A percentile compares a stretch with the other conserved stretches of the same genome.
Evolutionary conservation across 805 yeast genomes (phyloP).

Genomic region (Metschnikowia gruessii): DNA sequence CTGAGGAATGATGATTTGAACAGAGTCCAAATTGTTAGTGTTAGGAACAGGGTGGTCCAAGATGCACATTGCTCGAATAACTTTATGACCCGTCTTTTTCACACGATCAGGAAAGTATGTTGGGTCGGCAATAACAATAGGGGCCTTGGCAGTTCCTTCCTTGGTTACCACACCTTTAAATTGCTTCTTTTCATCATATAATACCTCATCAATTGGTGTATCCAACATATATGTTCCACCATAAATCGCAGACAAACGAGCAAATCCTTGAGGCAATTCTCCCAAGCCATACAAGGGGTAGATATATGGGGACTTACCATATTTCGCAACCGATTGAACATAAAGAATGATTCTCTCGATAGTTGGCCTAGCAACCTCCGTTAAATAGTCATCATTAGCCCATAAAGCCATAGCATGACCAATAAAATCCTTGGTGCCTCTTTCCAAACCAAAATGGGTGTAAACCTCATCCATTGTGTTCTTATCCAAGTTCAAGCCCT

Average conservation of each 20-base stretch:
- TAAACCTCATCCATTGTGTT: constrained; percentile 91
- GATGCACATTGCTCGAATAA: constrained; percentile 83
- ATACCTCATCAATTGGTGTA: constrained; percentile 88
- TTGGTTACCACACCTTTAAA: constrained; percentile 87
- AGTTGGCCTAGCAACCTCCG: constrained; percentile 88
- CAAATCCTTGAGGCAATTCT: constrained; percentile 98
- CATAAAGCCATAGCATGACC: constrained; percentile 99
- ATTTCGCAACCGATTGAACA: constrained; percentile 86
- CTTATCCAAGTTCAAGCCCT: constrained; percentile 78
- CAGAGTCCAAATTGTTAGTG: constrained; percentile 79
- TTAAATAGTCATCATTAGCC: constrained; percentile 83
- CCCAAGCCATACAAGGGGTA: constrained; percentile 97
- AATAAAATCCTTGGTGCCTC: constrained; percentile 91
- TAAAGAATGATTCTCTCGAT: constrained; percentile 82
- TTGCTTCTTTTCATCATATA: constrained; percentile 61
- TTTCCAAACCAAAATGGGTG: constrained; percentile 83
- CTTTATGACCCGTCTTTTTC: constrained; percentile 65
- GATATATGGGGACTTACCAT: constrained; percentile 94
- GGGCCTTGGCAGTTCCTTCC: constrained; percentile 89
- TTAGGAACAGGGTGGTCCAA: constrained; percentile 85
- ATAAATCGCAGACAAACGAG: constrained; percentile 91
- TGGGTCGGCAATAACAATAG: constrained; percentile 94
- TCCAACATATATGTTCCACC: constrained; percentile 99
- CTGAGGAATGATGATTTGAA: constrained; percentile 94
- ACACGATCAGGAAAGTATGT: constrained; percentile 91